Percentiles rank a stretch among this genome's conserved stretches.
Evolutionary conservation across 192 early-diverging fungal genomes (phyloP).

Genomic region (Funneliformis geosporum): DNA sequence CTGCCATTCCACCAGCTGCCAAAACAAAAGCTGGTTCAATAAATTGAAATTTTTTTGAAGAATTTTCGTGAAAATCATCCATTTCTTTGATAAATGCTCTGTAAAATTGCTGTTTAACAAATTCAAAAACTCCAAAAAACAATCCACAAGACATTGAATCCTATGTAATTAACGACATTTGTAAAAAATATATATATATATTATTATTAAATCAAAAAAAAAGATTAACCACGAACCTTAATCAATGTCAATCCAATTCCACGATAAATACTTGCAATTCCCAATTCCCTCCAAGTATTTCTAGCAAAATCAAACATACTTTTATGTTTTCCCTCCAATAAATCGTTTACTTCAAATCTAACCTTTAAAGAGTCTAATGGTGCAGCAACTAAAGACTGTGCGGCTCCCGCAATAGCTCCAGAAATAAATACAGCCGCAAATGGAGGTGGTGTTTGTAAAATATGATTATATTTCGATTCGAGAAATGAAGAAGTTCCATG

Average conservation of each 20-base stretch:
- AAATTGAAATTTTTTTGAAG: conserved; percentile 39
- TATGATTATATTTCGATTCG: conserved; percentile 35
- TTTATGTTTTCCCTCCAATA: conserved; percentile 71
- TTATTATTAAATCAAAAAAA: not conserved
- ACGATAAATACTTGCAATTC: conserved; percentile 54
- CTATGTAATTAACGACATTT: conserved; percentile 32
- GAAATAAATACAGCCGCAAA: conserved; percentile 55
- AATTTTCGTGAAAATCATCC: conserved; percentile 39
- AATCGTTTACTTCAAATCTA: conserved; percentile 73
- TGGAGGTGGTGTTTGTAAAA: conserved; percentile 53
- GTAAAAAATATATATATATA: too few relatives aligned
- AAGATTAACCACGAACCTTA: conserved; percentile 43
- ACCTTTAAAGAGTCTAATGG: conserved; percentile 74
- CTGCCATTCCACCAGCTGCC: conserved; percentile 59
- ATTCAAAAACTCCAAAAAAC: conserved; percentile 80
- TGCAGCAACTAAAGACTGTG: conserved; percentile 72
- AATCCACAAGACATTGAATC: conserved; percentile 71
- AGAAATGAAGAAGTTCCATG: conserved; percentile 51
- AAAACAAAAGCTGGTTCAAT: conserved; percentile 58
- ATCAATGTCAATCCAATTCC: conserved; percentile 55
- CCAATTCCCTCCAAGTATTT: conserved; percentile 56
- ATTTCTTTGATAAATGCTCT: conserved; percentile 60
- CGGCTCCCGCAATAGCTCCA: conserved; percentile 68
- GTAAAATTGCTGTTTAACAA: conserved; percentile 71
- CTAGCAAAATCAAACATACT: conserved; percentile 69